Conservation (phyloP, 192 early-diverging fungal genomes). For the Umbelopsis vinacea region DNA sequence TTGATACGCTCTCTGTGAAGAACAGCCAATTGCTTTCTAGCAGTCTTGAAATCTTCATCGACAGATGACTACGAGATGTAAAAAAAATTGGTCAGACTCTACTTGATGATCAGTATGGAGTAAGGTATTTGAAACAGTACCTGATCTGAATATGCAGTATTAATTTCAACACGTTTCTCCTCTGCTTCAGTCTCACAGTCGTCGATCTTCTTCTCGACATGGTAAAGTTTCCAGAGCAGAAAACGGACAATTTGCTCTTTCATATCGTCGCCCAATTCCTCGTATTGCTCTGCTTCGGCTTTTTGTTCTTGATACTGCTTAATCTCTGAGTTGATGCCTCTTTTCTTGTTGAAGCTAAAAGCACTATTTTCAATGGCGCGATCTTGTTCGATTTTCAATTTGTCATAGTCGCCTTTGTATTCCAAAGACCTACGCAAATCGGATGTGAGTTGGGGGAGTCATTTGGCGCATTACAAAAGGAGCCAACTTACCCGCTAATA, state of each 20-base stretch:
- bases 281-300: constrained; percentile 86
- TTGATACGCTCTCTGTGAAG: constrained; percentile 72
- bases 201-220: constrained; percentile 74
- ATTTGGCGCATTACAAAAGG: neutral
- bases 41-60: constrained; percentile 62
- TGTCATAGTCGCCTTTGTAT: constrained; percentile 86
- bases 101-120: neutral
- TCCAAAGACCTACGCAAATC: constrained; percentile 73
- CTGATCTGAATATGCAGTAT: neutral
- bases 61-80: neutral
- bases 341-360: constrained; percentile 90
- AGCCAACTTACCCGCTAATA: constrained; percentile 73
- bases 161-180: constrained; percentile 15
- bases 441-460: constrained; percentile 5
- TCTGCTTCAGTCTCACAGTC: constrained; percentile 63
- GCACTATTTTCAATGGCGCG: constrained; percentile 85
- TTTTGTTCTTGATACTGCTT: constrained; percentile 94
- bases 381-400: constrained; percentile 82
- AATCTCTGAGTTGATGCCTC: constrained; percentile 87
- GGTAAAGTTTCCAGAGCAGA: constrained; percentile 91
- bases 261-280: constrained; percentile 61
- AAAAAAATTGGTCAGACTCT: neutral
- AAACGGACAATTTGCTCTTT: constrained; percentile 67
- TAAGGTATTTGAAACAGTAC: neutral
- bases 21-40: constrained; percentile 75